These are phyloP conservation scores for Penicillium waksmanii DNA, from an alignment of 495 filamentous ascomycete genomes.

Conservation along the genomic window DNA sequence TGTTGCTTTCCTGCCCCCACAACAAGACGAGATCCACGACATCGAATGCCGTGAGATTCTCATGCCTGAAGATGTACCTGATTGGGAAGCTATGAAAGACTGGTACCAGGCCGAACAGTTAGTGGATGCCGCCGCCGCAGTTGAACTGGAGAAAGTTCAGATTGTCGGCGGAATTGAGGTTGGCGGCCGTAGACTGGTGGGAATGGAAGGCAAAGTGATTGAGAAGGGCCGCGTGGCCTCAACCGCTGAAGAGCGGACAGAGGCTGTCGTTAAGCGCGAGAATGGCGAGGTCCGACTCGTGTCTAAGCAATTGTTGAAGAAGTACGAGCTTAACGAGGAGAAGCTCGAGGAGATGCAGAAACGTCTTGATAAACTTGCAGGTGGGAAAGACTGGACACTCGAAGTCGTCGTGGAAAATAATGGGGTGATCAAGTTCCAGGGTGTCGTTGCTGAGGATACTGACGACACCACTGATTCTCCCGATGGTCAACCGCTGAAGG, in stretches of 20 bases:
- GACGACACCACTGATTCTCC: background rate
- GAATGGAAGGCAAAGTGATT: constrained; percentile 57
- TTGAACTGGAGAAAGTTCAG: constrained; percentile 31
- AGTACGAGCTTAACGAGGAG: constrained; percentile 69
- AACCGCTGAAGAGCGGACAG: constrained; percentile 45
- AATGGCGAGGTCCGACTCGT: constrained; percentile 59
- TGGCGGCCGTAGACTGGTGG: constrained; percentile 60
- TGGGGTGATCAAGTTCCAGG: constrained; percentile 55
- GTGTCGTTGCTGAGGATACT: constrained; percentile 37
- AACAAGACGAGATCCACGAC: constrained; percentile 73
- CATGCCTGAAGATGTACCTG: constrained; percentile 54
- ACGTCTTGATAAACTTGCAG: constrained; percentile 48
- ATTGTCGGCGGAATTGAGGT: constrained; percentile 64
- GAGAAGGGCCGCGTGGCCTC: constrained; percentile 54
- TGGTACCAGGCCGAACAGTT: constrained; percentile 42
- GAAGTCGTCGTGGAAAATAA: constrained; percentile 50
- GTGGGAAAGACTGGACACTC: constrained; percentile 52
- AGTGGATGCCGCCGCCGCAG: constrained; percentile 33
- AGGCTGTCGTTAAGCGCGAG: constrained; percentile 58
- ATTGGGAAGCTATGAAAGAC: constrained; percentile 60
- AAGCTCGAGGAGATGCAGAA: constrained; percentile 66
- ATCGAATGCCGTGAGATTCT: constrained; percentile 80
- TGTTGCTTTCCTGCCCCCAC: constrained; percentile 86
- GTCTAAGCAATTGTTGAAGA: constrained; percentile 64
- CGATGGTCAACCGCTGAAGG: background rate